Percentiles rank a stretch among this genome's conserved stretches.
phyloP scores from a whole-genome alignment of 2,329 filamentous ascomycete species.

The Dactylellina leptospora region DNA sequence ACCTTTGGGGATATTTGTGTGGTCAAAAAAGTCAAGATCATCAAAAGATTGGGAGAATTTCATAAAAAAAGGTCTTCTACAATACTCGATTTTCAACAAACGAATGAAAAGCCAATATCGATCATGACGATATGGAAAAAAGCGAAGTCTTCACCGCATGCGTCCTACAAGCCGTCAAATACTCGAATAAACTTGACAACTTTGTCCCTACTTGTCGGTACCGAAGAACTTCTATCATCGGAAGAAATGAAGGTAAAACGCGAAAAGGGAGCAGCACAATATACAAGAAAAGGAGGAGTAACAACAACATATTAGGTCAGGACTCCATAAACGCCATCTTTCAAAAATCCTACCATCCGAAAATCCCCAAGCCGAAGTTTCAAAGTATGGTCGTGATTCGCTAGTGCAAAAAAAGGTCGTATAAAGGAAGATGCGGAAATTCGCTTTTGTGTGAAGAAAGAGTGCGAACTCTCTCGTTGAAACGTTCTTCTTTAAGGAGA shows the following conservation, averaged over 20 bases:
- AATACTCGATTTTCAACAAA: no score
- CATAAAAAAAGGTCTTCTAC: no score
- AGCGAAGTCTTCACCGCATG: constrained; percentile 17
- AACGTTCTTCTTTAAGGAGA: constrained; percentile 42
- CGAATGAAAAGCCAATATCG: no score
- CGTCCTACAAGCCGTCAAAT: neutral
- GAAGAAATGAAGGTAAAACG: constrained; percentile 2
- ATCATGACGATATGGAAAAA: no score
- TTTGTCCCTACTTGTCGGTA: constrained; percentile 7
- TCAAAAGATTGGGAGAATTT: no score
- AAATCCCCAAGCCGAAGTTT: neutral
- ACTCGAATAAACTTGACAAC: neutral
- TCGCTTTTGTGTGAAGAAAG: constrained; percentile 8
- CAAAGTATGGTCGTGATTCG: neutral
- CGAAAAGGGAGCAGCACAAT: neutral
- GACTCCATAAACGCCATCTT: constrained; percentile 4
- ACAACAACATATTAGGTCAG: neutral
- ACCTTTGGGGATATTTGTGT: no score
- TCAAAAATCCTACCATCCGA: neutral
- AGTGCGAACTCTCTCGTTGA: constrained; percentile 1
- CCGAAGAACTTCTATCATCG: constrained; percentile 7
- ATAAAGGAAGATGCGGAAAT: neutral
- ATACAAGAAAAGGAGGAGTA: neutral
- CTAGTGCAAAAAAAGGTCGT: neutral
- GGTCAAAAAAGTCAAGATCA: no score